Conservation (phyloP, 2,329 filamentous ascomycete genomes). For the Aspergillus novofumigatus region DNA sequence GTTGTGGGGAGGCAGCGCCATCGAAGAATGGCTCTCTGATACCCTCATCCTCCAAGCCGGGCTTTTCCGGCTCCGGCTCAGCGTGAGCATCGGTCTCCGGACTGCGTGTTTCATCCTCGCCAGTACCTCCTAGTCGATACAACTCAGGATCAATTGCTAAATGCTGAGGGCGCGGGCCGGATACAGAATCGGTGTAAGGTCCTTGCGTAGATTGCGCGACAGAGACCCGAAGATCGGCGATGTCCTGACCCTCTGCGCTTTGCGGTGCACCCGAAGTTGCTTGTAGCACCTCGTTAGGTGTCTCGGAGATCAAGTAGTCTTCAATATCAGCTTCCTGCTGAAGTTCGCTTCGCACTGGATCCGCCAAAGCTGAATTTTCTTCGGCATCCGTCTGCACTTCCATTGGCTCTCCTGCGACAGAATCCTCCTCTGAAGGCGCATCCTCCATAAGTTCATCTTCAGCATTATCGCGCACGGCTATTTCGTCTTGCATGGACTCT, state of each 20-base stretch:
- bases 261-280: neutral
- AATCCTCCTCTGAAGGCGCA: neutral
- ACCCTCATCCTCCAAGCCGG: neutral
- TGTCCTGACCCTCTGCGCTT: conserved; percentile 12
- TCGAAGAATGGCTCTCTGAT: conserved; percentile 11
- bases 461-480: neutral
- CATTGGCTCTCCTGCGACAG: conserved; percentile 1
- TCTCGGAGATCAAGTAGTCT: neutral
- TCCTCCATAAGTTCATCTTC: neutral
- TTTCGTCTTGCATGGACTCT: neutral
- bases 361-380: conserved; percentile 1
- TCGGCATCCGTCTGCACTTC: conserved; percentile 2
- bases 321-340: neutral
- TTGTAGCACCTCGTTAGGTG: neutral
- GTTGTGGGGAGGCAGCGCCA: conserved; percentile 9
- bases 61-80: neutral
- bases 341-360: neutral
- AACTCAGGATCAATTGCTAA: conserved; percentile 11
- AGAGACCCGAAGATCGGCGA: conserved; percentile 12
- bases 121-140: neutral
- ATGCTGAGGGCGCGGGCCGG: neutral
- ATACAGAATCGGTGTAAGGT: conserved; percentile 1
- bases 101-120: neutral
- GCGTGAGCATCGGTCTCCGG: neutral
- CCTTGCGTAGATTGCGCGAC: conserved; percentile 9